phyloP scores from a whole-genome alignment of 2,329 filamentous ascomycete genomes.

The Fonsecaea multimorphosa region DNA sequence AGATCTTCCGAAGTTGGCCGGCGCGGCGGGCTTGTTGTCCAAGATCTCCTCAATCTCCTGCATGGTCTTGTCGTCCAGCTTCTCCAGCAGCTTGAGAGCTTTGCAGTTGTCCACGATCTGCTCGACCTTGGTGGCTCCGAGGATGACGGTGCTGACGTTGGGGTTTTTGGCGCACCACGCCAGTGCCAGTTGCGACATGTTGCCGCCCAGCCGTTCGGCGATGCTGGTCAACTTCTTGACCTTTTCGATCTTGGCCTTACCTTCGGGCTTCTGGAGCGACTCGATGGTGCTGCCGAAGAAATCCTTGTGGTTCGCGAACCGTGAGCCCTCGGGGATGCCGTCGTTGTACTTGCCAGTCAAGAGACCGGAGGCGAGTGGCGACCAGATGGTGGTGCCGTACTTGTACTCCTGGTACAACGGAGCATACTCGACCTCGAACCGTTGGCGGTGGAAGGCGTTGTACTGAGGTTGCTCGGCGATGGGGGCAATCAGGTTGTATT shows the following conservation, averaged over 20 bases:
- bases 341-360: slow-evolving; percentile 72
- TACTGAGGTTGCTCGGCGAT: slow-evolving; percentile 72
- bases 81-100: slow-evolving; percentile 53
- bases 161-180: slow-evolving; percentile 64
- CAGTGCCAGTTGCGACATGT: slow-evolving; percentile 61
- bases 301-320: slow-evolving; percentile 62
- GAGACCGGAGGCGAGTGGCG: slow-evolving; percentile 65
- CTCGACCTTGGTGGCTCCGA: slow-evolving; percentile 54
- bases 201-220: slow-evolving; percentile 68
- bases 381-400: slow-evolving; percentile 68
- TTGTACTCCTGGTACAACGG: slow-evolving; percentile 66
- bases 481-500: slow-evolving; percentile 66
- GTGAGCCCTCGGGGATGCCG: slow-evolving; percentile 64
- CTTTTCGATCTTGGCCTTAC: slow-evolving; percentile 59
- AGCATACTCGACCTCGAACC: slow-evolving; percentile 68
- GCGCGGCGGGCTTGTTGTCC: slow-evolving; percentile 34
- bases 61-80: slow-evolving; percentile 53
- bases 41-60: slow-evolving; percentile 51
- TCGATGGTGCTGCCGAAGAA: slow-evolving; percentile 57
- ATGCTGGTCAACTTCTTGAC: slow-evolving; percentile 59
- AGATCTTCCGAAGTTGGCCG: slow-evolving; percentile 30
- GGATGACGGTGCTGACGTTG: slow-evolving; percentile 61
- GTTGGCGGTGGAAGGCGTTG: slow-evolving; percentile 66
- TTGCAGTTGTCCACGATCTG: slow-evolving; percentile 55
- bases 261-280: slow-evolving; percentile 46